These are phyloP conservation scores for Coccomyxa subellipsoidea DNA, from an alignment of 163 green algal genomes.

Conservation along the genomic window DNA sequence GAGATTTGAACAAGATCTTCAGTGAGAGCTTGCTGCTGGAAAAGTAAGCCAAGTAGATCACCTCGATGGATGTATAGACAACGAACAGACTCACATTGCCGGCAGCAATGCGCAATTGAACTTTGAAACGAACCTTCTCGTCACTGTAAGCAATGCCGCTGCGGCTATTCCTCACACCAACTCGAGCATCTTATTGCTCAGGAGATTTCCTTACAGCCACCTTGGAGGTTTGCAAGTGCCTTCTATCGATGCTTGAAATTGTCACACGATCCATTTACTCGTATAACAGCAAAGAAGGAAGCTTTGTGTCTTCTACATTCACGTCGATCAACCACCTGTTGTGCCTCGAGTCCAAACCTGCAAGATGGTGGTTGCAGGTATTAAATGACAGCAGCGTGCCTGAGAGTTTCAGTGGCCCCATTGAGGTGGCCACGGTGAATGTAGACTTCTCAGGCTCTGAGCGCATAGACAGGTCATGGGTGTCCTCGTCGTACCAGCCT, in stretches of 20 bases:
- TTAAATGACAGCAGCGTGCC: neutral
- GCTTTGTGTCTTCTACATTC: too few relatives aligned
- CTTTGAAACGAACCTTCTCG: neutral
- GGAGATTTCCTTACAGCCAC: conserved; percentile 8
- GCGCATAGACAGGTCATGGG: conserved; percentile 25
- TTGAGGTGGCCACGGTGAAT: conserved; percentile 1
- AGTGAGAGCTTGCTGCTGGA: too few relatives aligned
- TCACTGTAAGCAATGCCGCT: neutral
- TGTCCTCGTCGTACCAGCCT: conserved; percentile 18
- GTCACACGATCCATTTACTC: too few relatives aligned
- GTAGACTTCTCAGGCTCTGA: conserved; percentile 20
- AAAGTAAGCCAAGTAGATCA: neutral
- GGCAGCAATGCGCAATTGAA: neutral
- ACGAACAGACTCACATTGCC: neutral
- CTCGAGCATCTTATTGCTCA: neutral
- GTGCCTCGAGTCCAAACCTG: too few relatives aligned
- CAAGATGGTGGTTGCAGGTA: conserved; percentile 12
- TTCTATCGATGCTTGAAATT: neutral
- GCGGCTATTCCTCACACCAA: neutral
- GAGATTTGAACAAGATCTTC: too few relatives aligned
- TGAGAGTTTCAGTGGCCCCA: too few relatives aligned
- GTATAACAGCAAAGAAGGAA: too few relatives aligned
- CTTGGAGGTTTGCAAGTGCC: neutral
- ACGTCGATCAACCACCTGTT: too few relatives aligned
- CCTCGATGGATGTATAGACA: neutral